phyloP scores from a whole-genome alignment of 768 basidiomycete species.

The Tulasnella sp. region DNA sequence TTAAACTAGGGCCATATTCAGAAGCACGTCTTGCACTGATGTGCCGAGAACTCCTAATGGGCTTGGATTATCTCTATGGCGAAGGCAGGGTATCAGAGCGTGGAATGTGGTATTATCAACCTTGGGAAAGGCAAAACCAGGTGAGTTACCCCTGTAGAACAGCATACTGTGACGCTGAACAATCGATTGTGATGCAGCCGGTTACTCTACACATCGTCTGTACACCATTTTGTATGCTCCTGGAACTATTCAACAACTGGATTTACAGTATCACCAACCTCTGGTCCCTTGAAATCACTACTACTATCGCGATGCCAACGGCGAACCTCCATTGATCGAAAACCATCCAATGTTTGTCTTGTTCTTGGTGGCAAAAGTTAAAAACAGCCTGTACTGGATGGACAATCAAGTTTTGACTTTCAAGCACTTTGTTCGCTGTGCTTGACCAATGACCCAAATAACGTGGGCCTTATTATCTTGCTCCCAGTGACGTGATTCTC shows the following conservation, averaged over 20 bases:
- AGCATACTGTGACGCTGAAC: background rate
- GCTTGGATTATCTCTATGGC: slow-evolving; percentile 90
- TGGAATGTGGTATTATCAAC: slow-evolving; percentile 81
- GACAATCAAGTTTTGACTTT: slow-evolving; percentile 68
- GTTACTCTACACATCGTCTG: slow-evolving; percentile 90
- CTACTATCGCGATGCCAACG: slow-evolving; percentile 94
- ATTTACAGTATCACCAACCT: slow-evolving; percentile 94
- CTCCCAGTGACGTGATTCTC: background rate
- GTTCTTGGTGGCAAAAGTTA: slow-evolving; percentile 94
- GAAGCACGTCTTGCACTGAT: slow-evolving; percentile 92
- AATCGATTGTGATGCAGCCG: slow-evolving; percentile 36
- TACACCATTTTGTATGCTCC: slow-evolving; percentile 97
- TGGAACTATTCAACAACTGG: slow-evolving; percentile 89
- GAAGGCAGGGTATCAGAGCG: slow-evolving; percentile 98
- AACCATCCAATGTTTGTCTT: slow-evolving; percentile 98
- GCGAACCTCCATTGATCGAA: slow-evolving; percentile 90
- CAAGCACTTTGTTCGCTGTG: slow-evolving; percentile 87
- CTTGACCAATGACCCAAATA: slow-evolving; percentile 79
- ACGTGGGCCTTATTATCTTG: slow-evolving; percentile 37
- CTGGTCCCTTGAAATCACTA: slow-evolving; percentile 97
- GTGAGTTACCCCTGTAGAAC: slow-evolving; percentile 19
- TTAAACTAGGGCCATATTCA: slow-evolving; percentile 81
- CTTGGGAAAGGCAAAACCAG: slow-evolving; percentile 83
- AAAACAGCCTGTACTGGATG: slow-evolving; percentile 83
- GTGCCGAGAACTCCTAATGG: slow-evolving; percentile 81